phyloP scores from a whole-genome alignment of 352 stramenopile species.

The Phytophthora melonis region DNA sequence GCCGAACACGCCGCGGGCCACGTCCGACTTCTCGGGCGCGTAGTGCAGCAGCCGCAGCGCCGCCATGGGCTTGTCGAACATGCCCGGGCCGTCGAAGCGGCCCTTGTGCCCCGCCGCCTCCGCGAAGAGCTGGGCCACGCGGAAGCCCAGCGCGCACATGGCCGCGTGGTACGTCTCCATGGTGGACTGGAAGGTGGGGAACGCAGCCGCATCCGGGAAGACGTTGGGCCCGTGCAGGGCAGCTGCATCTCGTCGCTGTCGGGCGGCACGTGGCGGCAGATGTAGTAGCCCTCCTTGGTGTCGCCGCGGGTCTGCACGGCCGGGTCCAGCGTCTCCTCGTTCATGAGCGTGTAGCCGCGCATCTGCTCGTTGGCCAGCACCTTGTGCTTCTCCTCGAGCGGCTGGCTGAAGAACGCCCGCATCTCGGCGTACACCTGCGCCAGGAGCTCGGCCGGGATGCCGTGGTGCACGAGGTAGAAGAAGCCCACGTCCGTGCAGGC shows the following conservation, averaged over 20 bases:
- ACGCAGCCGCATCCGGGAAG: slow-evolving; percentile 55
- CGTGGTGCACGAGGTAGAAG: slow-evolving; percentile 77
- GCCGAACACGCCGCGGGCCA: slow-evolving; percentile 69
- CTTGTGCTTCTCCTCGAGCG: slow-evolving; percentile 58
- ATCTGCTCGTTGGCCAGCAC: slow-evolving; percentile 78
- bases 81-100: slow-evolving; percentile 53
- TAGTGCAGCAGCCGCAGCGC: slow-evolving; percentile 85
- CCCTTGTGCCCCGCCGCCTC: slow-evolving; percentile 58
- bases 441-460: slow-evolving; percentile 45
- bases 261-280: slow-evolving; percentile 69
- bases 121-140: slow-evolving; percentile 66
- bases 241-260: slow-evolving; percentile 66
- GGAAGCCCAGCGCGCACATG: slow-evolving; percentile 62
- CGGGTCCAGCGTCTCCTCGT: slow-evolving; percentile 78
- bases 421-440: slow-evolving; percentile 70
- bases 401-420: slow-evolving; percentile 63
- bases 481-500: slow-evolving; percentile 72
- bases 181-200: slow-evolving; percentile 56
- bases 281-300: slow-evolving; percentile 85
- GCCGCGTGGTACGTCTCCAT: slow-evolving; percentile 62
- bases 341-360: slow-evolving; percentile 77
- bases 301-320: slow-evolving; percentile 63
- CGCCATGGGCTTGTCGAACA: slow-evolving; percentile 86
- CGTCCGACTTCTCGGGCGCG: slow-evolving; percentile 68
- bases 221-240: slow-evolving; percentile 72